Evolutionary conservation across 129 eudicot species (phyloP).

Genomic region (Helichrysum umbraculigerum): DNA sequence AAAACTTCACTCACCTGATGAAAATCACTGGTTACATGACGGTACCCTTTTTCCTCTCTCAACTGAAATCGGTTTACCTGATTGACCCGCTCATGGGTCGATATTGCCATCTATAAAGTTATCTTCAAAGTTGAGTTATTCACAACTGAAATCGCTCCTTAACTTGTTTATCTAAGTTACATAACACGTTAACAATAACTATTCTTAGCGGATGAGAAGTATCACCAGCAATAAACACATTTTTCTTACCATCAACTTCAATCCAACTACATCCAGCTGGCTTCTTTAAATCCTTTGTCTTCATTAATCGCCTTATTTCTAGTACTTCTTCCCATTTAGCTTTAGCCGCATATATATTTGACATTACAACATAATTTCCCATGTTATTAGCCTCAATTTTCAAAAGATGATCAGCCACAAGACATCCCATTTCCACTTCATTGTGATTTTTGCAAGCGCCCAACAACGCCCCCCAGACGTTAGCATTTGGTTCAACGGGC

Average conservation of each 20-base stretch:
- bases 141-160: conserved; percentile 39
- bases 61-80: neutral
- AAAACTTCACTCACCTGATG: too few relatives aligned
- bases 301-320: conserved; percentile 74
- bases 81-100: neutral
- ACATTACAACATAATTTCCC: conserved; percentile 77
- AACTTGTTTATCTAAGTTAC: conserved; percentile 52
- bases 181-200: conserved; percentile 40
- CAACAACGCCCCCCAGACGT: conserved; percentile 76
- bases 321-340: conserved; percentile 80
- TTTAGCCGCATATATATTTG: conserved; percentile 81
- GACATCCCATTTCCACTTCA: conserved; percentile 60
- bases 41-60: too few relatives aligned
- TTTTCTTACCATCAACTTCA: conserved; percentile 61
- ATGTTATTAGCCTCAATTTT: conserved; percentile 47
- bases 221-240: conserved; percentile 70
- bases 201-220: conserved; percentile 57
- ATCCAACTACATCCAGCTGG: conserved; percentile 92
- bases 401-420: conserved; percentile 57
- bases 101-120: neutral
- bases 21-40: too few relatives aligned
- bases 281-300: conserved; percentile 62
- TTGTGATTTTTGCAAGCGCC: conserved; percentile 73
- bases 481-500: conserved; percentile 76
- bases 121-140: neutral